Conservation (phyloP, 2,329 filamentous ascomycete species). For the Xylariaceae sp. region DNA sequence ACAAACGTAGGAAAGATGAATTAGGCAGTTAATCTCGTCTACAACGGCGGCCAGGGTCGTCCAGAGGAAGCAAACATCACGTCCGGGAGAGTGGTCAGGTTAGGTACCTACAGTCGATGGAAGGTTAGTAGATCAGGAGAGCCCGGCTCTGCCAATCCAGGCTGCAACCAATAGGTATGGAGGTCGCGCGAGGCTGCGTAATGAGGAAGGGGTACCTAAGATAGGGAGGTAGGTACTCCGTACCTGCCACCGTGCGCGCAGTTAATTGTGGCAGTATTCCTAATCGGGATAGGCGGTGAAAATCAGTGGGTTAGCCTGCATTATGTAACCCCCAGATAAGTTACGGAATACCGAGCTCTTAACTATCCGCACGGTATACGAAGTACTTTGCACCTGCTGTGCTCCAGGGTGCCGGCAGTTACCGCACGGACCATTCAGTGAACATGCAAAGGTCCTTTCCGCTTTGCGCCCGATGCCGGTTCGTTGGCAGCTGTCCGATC, state of each 20-base stretch:
- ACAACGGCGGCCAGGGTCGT: conserved; percentile 3
- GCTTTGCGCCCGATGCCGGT: too few relatives aligned
- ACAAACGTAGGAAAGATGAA: not conserved
- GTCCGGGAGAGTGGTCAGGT: conserved; percentile 4
- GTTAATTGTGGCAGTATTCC: not conserved
- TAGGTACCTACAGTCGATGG: conserved; percentile 2
- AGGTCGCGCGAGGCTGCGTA: conserved; percentile 11
- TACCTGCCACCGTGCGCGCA: not conserved
- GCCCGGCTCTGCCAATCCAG: not conserved
- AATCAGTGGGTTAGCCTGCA: not conserved
- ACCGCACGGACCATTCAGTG: too few relatives aligned
- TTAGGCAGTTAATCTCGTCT: not conserved
- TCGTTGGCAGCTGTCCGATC: too few relatives aligned
- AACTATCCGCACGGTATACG: too few relatives aligned
- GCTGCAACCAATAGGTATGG: not conserved
- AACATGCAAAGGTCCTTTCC: too few relatives aligned
- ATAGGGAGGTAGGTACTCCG: too few relatives aligned
- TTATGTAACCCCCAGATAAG: too few relatives aligned
- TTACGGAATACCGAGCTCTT: too few relatives aligned
- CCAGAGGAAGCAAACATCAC: conserved; percentile 16
- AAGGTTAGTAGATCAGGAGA: conserved; percentile 1
- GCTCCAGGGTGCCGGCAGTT: too few relatives aligned
- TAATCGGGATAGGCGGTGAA: not conserved
- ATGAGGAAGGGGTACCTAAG: conserved; percentile 2
- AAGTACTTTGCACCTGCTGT: too few relatives aligned